phyloP scores from a whole-genome alignment of 2,329 filamentous ascomycete species.

The Ilyonectria robusta region DNA sequence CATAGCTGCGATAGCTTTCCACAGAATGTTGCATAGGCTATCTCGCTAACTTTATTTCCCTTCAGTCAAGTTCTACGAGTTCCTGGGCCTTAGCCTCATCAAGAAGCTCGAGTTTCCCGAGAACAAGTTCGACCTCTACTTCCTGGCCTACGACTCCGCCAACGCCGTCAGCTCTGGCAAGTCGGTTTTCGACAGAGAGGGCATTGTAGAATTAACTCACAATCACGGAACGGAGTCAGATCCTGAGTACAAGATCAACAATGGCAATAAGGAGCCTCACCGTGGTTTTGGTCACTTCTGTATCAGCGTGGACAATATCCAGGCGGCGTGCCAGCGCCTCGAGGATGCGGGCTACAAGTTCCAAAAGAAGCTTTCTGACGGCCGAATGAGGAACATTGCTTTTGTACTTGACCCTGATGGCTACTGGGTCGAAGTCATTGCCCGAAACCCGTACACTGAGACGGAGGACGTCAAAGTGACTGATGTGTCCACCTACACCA shows the following conservation, averaged over 20 bases:
- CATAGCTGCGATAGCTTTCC: not conserved
- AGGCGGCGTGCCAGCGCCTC: conserved; percentile 89
- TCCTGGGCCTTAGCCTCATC: conserved; percentile 88
- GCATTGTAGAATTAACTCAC: conserved; percentile 87
- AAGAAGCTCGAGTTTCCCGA: conserved; percentile 87
- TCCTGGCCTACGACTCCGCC: conserved; percentile 88
- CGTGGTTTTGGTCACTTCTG: conserved; percentile 90
- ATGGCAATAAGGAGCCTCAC: conserved; percentile 91
- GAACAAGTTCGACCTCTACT: conserved; percentile 95
- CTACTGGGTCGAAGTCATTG: conserved; percentile 89
- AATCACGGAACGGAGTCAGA: conserved; percentile 93
- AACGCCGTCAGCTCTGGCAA: conserved; percentile 80
- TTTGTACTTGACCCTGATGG: conserved; percentile 91
- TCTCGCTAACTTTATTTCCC: not conserved
- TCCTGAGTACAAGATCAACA: conserved; percentile 83
- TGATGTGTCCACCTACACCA: conserved; percentile 81
- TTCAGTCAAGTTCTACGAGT: conserved; percentile 90
- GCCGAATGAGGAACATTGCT: conserved; percentile 88
- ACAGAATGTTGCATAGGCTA: not conserved
- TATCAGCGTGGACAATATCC: conserved; percentile 86
- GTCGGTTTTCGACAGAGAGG: conserved; percentile 85
- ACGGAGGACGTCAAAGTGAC: conserved; percentile 81
- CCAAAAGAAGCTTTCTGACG: conserved; percentile 94
- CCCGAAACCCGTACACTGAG: conserved; percentile 78
- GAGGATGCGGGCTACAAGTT: conserved; percentile 93